Base-by-base conservation (phyloP, 352 stramenopile genomes). In the Plasmopara viticola region DNA sequence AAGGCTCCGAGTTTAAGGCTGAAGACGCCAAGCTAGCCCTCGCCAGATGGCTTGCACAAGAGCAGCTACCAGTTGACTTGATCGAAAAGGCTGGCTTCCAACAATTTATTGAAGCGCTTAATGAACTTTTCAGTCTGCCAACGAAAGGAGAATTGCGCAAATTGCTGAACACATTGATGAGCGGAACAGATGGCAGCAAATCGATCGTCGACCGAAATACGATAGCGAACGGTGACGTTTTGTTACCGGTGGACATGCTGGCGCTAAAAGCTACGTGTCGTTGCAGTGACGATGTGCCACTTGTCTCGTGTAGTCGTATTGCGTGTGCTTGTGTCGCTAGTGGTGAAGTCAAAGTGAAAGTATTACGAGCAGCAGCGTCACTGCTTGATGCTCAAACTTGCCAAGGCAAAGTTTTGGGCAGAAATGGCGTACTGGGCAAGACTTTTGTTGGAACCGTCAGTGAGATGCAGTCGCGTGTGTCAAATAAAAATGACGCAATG, bases 31-130 rank as follows among this genome's bases (percentile, higher is more conserved):
- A 66, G 30, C 60, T 64, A 5, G 60, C 58, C 31, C 43, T 84
- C 13, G 67, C 62, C 13, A 48, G 46, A 38, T 84, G 73, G 73
- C 60, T 84, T 25, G 56, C 65, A 13, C 55, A 67, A 15, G 73
- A 84, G 31, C 62, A 78, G 34, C 51, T 84, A 30, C 68, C 73
- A 4, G 48, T 81, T 0, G 50, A 64, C 2, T 28, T 81, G 35
- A 58, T 84, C 7, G 63, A 76, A 1, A 78, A 59, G 9, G 48
- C 60, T 10, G 53, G 55, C 20, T 84, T 84, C 17, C 57, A 53
- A 0, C 56, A 53, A 25, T 81, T 84, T 17, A 34, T 76, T 0
- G 50, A 64, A 17, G 49, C 50, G 7, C 59, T 84, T 9, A 79
- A 79, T 39, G 56, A 37, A 10, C 54, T 64, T 5, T 79, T 78